Percentiles rank a stretch among this genome's conserved stretches.
These are phyloP conservation scores for Apiospora saccharicola DNA, from an alignment of 2,329 filamentous ascomycete species.

Conservation along the genomic window DNA sequence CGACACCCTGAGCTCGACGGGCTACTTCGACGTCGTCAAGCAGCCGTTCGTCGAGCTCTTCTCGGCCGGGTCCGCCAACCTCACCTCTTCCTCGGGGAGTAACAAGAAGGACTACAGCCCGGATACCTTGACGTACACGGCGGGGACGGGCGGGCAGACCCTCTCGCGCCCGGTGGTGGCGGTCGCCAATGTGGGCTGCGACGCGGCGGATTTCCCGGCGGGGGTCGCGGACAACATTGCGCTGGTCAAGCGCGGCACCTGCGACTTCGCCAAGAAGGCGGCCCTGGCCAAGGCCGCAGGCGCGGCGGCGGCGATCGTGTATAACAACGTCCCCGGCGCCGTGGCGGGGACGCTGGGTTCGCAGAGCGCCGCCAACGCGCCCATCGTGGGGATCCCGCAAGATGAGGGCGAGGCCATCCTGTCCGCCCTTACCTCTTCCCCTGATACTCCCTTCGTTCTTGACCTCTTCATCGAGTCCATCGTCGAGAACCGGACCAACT, in stretches of 20 bases:
- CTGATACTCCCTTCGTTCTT: conserved; percentile 25
- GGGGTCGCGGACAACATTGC: conserved; percentile 65
- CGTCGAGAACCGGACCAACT: conserved; percentile 55
- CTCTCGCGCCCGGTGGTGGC: conserved; percentile 59
- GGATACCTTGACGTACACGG: conserved; percentile 38
- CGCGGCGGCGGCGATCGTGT: conserved; percentile 64
- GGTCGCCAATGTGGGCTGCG: conserved; percentile 50
- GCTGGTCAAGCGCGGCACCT: conserved; percentile 64
- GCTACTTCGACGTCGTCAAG: conserved; percentile 53
- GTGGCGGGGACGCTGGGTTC: conserved; percentile 63
- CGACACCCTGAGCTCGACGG: conserved; percentile 46
- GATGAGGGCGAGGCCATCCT: conserved; percentile 50
- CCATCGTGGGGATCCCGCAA: conserved; percentile 60
- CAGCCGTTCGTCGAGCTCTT: conserved; percentile 73
- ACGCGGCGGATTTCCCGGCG: conserved; percentile 54
- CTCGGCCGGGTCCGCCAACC: conserved; percentile 49
- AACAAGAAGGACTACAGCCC: neutral
- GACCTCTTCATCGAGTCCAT: conserved; percentile 54
- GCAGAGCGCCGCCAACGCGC: conserved; percentile 53
- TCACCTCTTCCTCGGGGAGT: conserved; percentile 36
- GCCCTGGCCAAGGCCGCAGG: conserved; percentile 62
- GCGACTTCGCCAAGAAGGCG: conserved; percentile 66
- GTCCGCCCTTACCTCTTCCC: conserved; percentile 41
- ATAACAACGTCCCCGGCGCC: conserved; percentile 65
- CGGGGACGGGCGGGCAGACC: conserved; percentile 37